Percentiles rank a stretch among this genome's conserved stretches.
Conservation (phyloP, 202 grass and related monocot species). For the Elaeis oleifera region DNA sequence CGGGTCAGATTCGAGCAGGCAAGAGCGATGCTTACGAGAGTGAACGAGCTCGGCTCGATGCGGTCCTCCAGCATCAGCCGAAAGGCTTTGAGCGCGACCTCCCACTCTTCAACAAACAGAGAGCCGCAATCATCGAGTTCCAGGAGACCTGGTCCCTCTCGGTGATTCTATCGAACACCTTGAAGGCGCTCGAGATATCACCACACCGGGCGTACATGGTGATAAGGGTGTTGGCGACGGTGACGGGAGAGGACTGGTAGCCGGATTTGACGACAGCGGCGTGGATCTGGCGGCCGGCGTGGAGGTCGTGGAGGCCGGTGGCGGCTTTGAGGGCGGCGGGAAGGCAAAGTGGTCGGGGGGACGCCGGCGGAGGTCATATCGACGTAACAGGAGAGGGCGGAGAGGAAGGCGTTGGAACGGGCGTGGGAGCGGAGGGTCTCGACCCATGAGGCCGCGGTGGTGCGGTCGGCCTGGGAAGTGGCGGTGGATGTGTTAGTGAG, state of each 20-base stretch:
- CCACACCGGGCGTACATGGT: constrained; percentile 68
- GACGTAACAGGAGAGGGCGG: constrained; percentile 42
- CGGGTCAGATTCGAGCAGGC: constrained; percentile 61
- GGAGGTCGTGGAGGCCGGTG: constrained; percentile 31
- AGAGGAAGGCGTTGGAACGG: constrained; percentile 8
- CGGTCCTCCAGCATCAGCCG: constrained; percentile 41
- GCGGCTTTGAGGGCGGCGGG: constrained; percentile 59
- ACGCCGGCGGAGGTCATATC: constrained; percentile 32
- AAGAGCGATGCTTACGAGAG: constrained; percentile 61
- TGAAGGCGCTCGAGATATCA: constrained; percentile 35
- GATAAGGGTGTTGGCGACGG: constrained; percentile 51
- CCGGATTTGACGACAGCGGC: constrained; percentile 25
- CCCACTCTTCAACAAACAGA: constrained; percentile 59
- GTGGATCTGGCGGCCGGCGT: constrained; percentile 42
- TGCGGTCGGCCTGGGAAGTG: constrained; percentile 13
- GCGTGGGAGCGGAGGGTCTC: constrained; percentile 41
- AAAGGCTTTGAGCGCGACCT: constrained; percentile 35
- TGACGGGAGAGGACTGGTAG: constrained; percentile 30
- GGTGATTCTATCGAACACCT: constrained; percentile 42
- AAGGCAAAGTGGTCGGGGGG: constrained; percentile 58
- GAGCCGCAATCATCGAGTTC: constrained; percentile 65
- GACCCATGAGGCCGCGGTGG: constrained; percentile 25
- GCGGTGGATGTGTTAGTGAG: constrained; percentile 23
- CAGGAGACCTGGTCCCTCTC: constrained; percentile 60
- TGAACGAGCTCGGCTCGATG: constrained; percentile 56